A percentile compares a stretch with the other conserved stretches of the same genome.
Evolutionary conservation across 2,329 filamentous ascomycete genomes (phyloP).

Genomic region (Fusarium tupiense): DNA sequence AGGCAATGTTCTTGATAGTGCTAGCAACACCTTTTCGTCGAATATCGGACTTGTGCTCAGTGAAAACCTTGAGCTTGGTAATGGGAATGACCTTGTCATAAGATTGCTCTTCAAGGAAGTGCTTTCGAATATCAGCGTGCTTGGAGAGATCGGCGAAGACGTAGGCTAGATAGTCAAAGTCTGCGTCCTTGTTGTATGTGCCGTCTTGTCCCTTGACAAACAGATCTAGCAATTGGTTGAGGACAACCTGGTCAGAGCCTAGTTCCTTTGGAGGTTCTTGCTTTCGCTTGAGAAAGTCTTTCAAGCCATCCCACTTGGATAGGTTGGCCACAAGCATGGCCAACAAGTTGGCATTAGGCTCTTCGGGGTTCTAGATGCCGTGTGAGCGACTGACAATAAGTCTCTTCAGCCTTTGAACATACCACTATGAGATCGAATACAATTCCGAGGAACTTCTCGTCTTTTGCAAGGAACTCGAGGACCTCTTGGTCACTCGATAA

Average conservation of each 20-base stretch:
- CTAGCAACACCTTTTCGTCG: conserved; percentile 93
- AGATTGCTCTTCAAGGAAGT: conserved; percentile 77
- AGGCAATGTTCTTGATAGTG: conserved; percentile 93
- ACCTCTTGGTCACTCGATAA: conserved; percentile 81
- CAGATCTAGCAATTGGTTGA: conserved; percentile 93
- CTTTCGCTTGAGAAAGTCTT: conserved; percentile 73
- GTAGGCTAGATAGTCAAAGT: conserved; percentile 94
- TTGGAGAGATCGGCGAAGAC: conserved; percentile 93
- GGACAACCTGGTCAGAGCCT: conserved; percentile 74
- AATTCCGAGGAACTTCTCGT: conserved; percentile 82
- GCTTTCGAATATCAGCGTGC: conserved; percentile 76
- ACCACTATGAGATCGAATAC: conserved; percentile 80
- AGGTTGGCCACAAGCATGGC: conserved; percentile 95
- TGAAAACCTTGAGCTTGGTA: conserved; percentile 93
- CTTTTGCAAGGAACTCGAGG: conserved; percentile 75
- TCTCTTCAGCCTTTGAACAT: conserved; percentile 46
- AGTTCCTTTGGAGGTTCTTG: conserved; percentile 76
- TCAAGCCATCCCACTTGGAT: conserved; percentile 79
- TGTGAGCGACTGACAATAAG: background rate
- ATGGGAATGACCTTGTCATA: conserved; percentile 89
- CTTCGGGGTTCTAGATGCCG: conserved; percentile 70
- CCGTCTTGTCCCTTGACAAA: conserved; percentile 93
- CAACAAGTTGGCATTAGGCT: conserved; percentile 84
- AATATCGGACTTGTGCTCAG: conserved; percentile 85
- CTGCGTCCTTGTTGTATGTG: conserved; percentile 82